A percentile compares a stretch with the other conserved stretches of the same genome.
These are phyloP conservation scores for Cercospora sojina DNA, from an alignment of 2,329 filamentous ascomycete genomes.

Conservation along the genomic window DNA sequence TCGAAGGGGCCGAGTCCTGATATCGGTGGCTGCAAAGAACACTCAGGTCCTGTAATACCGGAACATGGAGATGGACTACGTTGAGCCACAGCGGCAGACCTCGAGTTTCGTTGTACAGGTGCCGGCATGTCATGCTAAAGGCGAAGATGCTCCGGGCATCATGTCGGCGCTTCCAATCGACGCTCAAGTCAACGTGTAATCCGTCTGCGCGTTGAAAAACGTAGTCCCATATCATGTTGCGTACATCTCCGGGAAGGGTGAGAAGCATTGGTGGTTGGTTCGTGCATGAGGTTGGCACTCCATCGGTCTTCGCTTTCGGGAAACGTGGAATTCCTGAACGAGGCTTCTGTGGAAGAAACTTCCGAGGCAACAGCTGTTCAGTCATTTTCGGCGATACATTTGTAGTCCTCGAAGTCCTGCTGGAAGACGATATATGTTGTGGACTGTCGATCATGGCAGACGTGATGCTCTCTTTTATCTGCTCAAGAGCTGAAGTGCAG, in stretches of 20 bases:
- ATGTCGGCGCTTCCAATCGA: background rate
- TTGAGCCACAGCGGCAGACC: slow-evolving; percentile 25
- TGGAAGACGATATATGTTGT: background rate
- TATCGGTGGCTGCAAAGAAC: background rate
- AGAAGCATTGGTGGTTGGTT: slow-evolving; percentile 9
- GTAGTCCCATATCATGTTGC: slow-evolving; percentile 24
- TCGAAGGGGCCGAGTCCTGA: background rate
- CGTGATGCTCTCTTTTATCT: background rate
- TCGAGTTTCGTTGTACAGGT: slow-evolving; percentile 19
- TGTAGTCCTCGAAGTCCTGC: background rate
- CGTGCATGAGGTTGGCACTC: background rate
- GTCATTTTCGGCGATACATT: background rate
- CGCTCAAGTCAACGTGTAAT: slow-evolving; percentile 18
- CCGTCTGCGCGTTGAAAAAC: slow-evolving; percentile 17
- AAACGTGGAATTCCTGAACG: background rate
- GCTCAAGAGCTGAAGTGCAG: background rate
- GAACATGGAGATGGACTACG: slow-evolving; percentile 20
- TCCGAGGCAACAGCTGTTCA: background rate
- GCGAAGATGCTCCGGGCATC: slow-evolving; percentile 10
- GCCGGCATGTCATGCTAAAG: slow-evolving; percentile 19
- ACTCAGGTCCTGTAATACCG: slow-evolving; percentile 21
- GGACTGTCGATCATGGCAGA: background rate
- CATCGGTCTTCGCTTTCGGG: background rate
- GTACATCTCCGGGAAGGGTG: slow-evolving; percentile 19
- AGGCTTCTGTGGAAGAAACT: background rate